Evolutionary conservation across 83 land plant genomes (phyloP).

Genomic region (Diphasiastrum complanatum): DNA sequence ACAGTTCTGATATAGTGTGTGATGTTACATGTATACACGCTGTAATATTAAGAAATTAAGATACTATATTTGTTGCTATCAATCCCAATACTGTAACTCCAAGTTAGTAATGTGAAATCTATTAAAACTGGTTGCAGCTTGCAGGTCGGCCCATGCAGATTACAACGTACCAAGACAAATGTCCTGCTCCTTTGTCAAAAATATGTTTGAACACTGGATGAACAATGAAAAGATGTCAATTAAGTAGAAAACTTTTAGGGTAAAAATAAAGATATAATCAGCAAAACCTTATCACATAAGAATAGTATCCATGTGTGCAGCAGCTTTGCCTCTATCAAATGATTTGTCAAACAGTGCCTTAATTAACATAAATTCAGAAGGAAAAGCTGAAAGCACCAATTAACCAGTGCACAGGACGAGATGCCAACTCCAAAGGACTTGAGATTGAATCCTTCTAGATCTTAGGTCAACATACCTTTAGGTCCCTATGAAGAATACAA

Average conservation of each 20-base stretch:
- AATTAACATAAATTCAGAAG: too few species aligned
- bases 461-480: conserved; percentile 64
- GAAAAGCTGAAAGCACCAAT: too few species aligned
- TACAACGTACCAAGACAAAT: conserved; percentile 49
- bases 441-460: too few species aligned
- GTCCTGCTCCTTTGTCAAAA: conserved; percentile 56
- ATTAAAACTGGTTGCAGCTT: neutral
- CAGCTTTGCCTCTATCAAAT: neutral
- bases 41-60: neutral
- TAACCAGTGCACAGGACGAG: too few species aligned
- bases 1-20: too few species aligned
- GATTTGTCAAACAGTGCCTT: too few species aligned
- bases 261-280: too few species aligned
- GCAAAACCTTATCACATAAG: too few species aligned
- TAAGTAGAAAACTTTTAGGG: too few species aligned
- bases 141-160: too few species aligned
- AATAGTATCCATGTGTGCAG: neutral
- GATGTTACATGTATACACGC: neutral
- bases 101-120: neutral
- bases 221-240: neutral
- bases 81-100: neutral
- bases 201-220: conserved; percentile 76
- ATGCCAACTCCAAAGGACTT: too few species aligned
- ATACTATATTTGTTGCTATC: neutral
- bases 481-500: conserved; percentile 69